Percentiles rank a stretch among this genome's conserved stretches.
Conservation (phyloP, 768 basidiomycete species). For the Xanthoconium stramineum region DNA sequence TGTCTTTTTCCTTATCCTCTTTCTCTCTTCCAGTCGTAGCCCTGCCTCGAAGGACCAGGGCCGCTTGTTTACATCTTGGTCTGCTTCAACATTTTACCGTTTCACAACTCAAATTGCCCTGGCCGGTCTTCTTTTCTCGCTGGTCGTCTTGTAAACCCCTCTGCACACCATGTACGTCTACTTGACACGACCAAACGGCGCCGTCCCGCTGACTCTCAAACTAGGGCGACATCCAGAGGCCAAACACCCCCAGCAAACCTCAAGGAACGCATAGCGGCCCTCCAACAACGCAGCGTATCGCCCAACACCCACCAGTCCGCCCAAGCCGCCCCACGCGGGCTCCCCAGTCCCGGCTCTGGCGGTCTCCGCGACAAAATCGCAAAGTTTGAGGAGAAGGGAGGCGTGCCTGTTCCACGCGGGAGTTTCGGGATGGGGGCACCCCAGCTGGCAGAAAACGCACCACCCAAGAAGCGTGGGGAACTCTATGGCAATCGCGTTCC, state of each 20-base stretch:
- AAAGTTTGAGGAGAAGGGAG: slow-evolving; percentile 76
- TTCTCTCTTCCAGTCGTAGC: neutral
- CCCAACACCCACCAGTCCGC: slow-evolving; percentile 32
- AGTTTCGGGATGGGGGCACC: slow-evolving; percentile 70
- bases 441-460: slow-evolving; percentile 44
- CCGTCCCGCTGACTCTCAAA: slow-evolving; percentile 15
- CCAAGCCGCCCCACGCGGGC: slow-evolving; percentile 28
- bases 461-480: slow-evolving; percentile 55
- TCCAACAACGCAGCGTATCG: slow-evolving; percentile 54
- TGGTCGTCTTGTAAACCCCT: slow-evolving; percentile 20
- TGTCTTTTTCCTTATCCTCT: neutral
- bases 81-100: slow-evolving; percentile 10
- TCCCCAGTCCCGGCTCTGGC: slow-evolving; percentile 27
- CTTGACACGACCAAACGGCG: neutral
- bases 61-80: slow-evolving; percentile 8
- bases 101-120: slow-evolving; percentile 14
- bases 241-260: slow-evolving; percentile 46
- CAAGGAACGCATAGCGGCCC: slow-evolving; percentile 80
- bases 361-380: slow-evolving; percentile 69
- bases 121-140: slow-evolving; percentile 20
- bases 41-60: slow-evolving; percentile 11
- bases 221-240: slow-evolving; percentile 28
- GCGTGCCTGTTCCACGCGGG: slow-evolving; percentile 69
- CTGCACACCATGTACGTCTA: slow-evolving; percentile 22
- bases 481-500: slow-evolving; percentile 72